phyloP scores from a whole-genome alignment of 129 eudicot species.

The Tanacetum coccineum region DNA sequence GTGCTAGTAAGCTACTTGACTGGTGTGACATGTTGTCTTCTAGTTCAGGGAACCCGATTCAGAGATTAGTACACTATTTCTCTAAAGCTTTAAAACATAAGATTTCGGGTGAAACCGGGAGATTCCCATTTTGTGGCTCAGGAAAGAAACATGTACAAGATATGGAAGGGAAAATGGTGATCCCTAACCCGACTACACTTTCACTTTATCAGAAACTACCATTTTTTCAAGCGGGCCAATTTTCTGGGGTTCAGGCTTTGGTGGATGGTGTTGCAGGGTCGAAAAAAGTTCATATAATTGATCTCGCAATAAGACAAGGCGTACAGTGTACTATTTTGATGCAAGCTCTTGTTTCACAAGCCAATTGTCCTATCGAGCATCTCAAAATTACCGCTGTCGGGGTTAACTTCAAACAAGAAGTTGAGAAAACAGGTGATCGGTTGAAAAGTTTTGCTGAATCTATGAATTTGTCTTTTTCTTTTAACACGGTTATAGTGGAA shows the following conservation, averaged over 20 bases:
- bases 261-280: constrained; percentile 26
- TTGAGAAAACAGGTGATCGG: constrained; percentile 30
- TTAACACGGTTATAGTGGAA: constrained; percentile 26
- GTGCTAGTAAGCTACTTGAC: constrained; percentile 44
- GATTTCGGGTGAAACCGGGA: constrained; percentile 44
- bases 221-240: constrained; percentile 35
- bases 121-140: neutral
- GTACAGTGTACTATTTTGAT: constrained; percentile 33
- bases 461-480: constrained; percentile 29
- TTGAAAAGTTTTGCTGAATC: constrained; percentile 36
- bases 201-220: constrained; percentile 33
- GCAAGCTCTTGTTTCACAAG: constrained; percentile 42
- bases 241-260: constrained; percentile 36
- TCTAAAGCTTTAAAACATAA: constrained; percentile 48
- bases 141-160: constrained; percentile 10
- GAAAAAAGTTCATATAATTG: constrained; percentile 37
- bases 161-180: constrained; percentile 18
- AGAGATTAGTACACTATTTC: constrained; percentile 50
- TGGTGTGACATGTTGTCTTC: constrained; percentile 31
- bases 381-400: constrained; percentile 40
- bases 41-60: constrained; percentile 29
- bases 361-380: constrained; percentile 24
- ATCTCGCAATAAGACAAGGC: constrained; percentile 35
- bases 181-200: constrained; percentile 10
- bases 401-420: constrained; percentile 1